Evolutionary conservation across 306 rosid genomes (phyloP).

Genomic region (Lablab purpureus): DNA sequence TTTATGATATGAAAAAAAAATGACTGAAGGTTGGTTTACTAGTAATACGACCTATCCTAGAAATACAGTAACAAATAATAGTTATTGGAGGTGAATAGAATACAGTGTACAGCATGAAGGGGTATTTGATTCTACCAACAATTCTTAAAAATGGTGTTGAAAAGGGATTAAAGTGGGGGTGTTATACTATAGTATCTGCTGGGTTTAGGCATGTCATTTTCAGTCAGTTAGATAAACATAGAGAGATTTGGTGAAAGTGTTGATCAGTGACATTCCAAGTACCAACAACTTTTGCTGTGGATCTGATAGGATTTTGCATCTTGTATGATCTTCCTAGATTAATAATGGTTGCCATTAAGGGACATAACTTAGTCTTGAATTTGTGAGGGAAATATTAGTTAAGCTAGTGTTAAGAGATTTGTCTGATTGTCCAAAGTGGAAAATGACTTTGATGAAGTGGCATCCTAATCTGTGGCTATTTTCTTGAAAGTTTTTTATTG

Average conservation of each 20-base stretch:
- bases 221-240: constrained; percentile 54
- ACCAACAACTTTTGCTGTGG: constrained; percentile 44
- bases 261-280: constrained; percentile 41
- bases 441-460: constrained; percentile 45
- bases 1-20: neutral
- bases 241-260: constrained; percentile 53
- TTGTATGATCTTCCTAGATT: constrained; percentile 32
- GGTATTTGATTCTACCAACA: constrained; percentile 27
- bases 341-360: constrained; percentile 40
- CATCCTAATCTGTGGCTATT: constrained; percentile 50
- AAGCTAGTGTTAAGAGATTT: constrained; percentile 2
- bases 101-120: neutral
- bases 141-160: neutral
- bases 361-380: constrained; percentile 30
- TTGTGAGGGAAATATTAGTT: constrained; percentile 22
- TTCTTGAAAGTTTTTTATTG: constrained; percentile 26
- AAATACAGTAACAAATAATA: neutral
- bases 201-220: constrained; percentile 41
- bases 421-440: constrained; percentile 7
- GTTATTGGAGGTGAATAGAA: neutral
- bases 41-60: neutral
- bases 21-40: neutral
- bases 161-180: constrained; percentile 16
- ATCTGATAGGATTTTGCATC: constrained; percentile 27
- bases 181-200: neutral